These are phyloP conservation scores for Clitopilus hobsonii DNA, from an alignment of 768 basidiomycete species.

Conservation along the genomic window DNA sequence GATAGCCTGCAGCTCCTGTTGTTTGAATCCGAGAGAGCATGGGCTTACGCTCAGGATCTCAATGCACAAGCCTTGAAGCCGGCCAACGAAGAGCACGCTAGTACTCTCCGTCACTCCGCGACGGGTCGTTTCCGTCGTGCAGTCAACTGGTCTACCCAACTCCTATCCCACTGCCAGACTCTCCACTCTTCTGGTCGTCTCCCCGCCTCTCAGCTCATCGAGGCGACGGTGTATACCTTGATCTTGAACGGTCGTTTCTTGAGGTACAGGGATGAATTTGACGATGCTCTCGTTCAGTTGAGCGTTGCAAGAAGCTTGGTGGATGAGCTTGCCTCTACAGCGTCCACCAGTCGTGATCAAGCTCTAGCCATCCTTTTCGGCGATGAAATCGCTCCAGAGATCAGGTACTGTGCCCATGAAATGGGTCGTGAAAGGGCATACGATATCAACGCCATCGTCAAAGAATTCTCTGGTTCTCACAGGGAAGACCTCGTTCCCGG, in stretches of 20 bases:
- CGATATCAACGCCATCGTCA: constrained; percentile 72
- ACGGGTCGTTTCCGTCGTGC: constrained; percentile 78
- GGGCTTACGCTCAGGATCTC: constrained; percentile 86
- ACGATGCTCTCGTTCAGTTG: constrained; percentile 70
- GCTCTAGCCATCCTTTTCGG: constrained; percentile 80
- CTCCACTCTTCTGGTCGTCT: constrained; percentile 51
- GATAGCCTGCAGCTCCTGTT: constrained; percentile 76
- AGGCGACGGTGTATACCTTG: constrained; percentile 75
- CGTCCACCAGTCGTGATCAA: constrained; percentile 76
- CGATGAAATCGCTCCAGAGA: constrained; percentile 87
- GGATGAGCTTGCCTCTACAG: constrained; percentile 57
- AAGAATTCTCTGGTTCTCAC: constrained; percentile 54
- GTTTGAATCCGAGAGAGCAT: constrained; percentile 89
- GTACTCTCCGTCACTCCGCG: constrained; percentile 66
- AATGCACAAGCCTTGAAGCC: constrained; percentile 44
- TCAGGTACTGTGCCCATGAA: constrained; percentile 89
- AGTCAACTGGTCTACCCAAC: constrained; percentile 71
- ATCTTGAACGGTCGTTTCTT: constrained; percentile 81
- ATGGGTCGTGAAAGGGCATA: constrained; percentile 75
- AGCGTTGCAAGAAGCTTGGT: constrained; percentile 74
- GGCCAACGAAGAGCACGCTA: constrained; percentile 44
- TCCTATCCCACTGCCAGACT: constrained; percentile 68
- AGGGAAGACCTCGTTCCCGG: constrained; percentile 59
- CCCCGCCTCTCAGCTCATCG: constrained; percentile 54
- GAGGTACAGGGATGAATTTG: constrained; percentile 71